Percentiles rank a stretch among this genome's conserved stretches.
phyloP scores from a whole-genome alignment of 495 filamentous ascomycete genomes.

The Hapsidospora chrysogenum region DNA sequence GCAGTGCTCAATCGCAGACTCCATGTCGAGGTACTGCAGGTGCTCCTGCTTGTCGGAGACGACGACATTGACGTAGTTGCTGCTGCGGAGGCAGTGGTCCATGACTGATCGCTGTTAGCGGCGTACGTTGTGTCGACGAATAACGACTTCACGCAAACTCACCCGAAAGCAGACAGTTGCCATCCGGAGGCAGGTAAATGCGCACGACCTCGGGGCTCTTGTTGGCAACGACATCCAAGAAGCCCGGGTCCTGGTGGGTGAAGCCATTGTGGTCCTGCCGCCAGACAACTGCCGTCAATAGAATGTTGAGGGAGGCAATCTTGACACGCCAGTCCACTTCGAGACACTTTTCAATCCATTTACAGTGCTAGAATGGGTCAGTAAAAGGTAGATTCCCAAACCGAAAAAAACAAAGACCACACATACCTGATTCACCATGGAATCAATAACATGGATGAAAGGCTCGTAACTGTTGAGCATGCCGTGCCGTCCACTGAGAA shows the following conservation, averaged over 20 bases:
- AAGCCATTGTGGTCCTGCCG: constrained; percentile 68
- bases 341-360: constrained; percentile 61
- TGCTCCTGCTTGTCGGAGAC: constrained; percentile 64
- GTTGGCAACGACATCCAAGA: constrained; percentile 59
- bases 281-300: constrained; percentile 61
- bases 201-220: constrained; percentile 59
- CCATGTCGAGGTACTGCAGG: constrained; percentile 52
- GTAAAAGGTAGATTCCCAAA: neutral
- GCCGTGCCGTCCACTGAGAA: constrained; percentile 53
- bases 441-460: constrained; percentile 64
- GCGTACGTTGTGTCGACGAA: too few species aligned
- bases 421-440: constrained; percentile 50
- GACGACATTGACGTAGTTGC: constrained; percentile 63
- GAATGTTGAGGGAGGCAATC: constrained; percentile 54
- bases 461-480: constrained; percentile 64
- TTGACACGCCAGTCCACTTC: constrained; percentile 55
- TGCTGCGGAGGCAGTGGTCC: constrained; percentile 50
- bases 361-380: constrained; percentile 39
- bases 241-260: constrained; percentile 63
- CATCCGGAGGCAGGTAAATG: constrained; percentile 62
- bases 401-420: neutral
- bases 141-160: too few species aligned
- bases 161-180: constrained; percentile 49
- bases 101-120: constrained; percentile 15
- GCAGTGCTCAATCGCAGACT: constrained; percentile 50